Evolutionary conservation across 495 filamentous ascomycete genomes (phyloP).

Genomic region (Neurospora discreta): DNA sequence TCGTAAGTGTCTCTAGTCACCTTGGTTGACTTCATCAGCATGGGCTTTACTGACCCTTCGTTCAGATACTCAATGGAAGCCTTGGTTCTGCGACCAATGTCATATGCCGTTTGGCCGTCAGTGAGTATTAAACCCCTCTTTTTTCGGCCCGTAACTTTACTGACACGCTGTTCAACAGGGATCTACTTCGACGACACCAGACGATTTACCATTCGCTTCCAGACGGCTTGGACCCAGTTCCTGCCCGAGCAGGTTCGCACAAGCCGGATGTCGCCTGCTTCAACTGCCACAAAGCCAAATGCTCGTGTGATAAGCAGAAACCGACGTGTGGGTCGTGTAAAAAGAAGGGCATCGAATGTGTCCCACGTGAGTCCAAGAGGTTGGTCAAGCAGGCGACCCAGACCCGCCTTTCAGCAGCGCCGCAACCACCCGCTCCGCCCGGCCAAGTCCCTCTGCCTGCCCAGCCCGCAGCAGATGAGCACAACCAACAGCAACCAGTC

Average conservation of each 20-base stretch:
- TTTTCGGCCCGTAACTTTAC: not conserved
- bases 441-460: not conserved
- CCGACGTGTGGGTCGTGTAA: constrained; percentile 48
- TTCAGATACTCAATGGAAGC: constrained; percentile 54
- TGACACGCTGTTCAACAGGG: constrained; percentile 29
- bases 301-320: constrained; percentile 56
- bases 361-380: not conserved
- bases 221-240: not conserved
- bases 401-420: not conserved
- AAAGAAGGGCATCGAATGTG: constrained; percentile 25
- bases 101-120: constrained; percentile 51
- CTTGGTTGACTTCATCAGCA: not conserved
- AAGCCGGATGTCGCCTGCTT: constrained; percentile 38
- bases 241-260: not conserved
- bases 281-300: constrained; percentile 51
- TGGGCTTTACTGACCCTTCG: constrained; percentile 12
- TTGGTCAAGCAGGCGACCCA: not conserved
- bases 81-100: constrained; percentile 47
- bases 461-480: not conserved
- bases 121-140: constrained; percentile 23
- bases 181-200: constrained; percentile 49
- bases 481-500: not conserved
- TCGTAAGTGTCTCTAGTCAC: constrained; percentile 32
- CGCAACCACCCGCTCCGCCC: not conserved
- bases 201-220: constrained; percentile 31